These are phyloP conservation scores for Sinapis alba DNA, from an alignment of 441 rosid species.

Conservation along the genomic window DNA sequence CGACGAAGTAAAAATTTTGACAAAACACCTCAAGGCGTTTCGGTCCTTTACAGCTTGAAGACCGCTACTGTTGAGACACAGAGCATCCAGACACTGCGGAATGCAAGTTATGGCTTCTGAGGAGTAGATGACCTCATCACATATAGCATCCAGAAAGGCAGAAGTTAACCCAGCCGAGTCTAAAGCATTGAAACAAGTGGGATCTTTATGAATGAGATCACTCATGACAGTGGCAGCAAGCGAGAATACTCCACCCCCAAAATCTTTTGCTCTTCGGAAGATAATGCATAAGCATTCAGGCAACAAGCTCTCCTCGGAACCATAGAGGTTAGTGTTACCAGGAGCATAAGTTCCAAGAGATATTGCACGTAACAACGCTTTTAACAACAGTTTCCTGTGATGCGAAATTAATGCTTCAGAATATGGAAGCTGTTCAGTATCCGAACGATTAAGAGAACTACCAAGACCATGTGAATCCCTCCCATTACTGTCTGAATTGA, in stretches of 20 bases:
- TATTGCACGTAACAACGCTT: conserved; percentile 89
- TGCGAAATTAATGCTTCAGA: conserved; percentile 89
- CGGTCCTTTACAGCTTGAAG: conserved; percentile 91
- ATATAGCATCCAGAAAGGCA: conserved; percentile 90
- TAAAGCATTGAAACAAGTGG: conserved; percentile 83
- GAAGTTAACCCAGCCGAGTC: conserved; percentile 96
- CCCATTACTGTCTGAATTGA: conserved; percentile 53
- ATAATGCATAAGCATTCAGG: conserved; percentile 88
- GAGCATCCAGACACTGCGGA: conserved; percentile 98
- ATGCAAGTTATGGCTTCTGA: conserved; percentile 95
- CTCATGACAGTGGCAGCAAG: conserved; percentile 98
- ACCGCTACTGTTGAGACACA: conserved; percentile 88
- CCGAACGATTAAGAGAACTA: conserved; percentile 55
- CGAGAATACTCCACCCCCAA: conserved; percentile 96
- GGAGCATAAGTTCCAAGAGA: conserved; percentile 98
- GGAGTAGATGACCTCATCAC: conserved; percentile 90
- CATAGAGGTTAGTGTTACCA: conserved; percentile 80
- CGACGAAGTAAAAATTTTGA: conserved; percentile 84
- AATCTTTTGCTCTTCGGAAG: conserved; percentile 89
- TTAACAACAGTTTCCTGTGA: conserved; percentile 77
- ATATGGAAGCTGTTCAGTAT: conserved; percentile 65
- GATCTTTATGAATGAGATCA: conserved; percentile 98
- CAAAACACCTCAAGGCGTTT: conserved; percentile 88
- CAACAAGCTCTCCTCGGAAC: conserved; percentile 89
- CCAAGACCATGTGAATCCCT: conserved; percentile 44